Evolutionary conservation across 805 yeast species (phyloP), one percentile per base, ranked within the genome.

Genomic region (Suhomyces sp.): DNA sequence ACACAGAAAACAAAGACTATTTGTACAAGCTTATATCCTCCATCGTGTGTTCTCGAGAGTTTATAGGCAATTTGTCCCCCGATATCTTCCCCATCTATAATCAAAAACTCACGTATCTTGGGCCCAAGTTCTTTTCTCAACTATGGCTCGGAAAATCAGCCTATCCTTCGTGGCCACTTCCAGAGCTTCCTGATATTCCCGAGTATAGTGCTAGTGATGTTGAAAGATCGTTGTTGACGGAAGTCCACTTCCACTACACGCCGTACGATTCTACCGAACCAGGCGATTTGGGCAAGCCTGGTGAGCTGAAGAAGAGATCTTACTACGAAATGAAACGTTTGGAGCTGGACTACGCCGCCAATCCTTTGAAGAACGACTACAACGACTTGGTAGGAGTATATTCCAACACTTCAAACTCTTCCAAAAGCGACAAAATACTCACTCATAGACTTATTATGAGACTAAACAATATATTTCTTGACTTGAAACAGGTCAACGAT

Each of bases 41-140:
- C 0, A 78, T 87, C 17, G 96, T 91, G 3, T 89, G 91, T 27
- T 68, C 90, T 48, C 73, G 97, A 60, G 96, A 87, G 57, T 78
- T 85, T 53, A 90, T 87, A 12, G 98, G 98, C 6, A 80, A 80
- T 46, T 66, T 93, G 43, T 94, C 97, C 2, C 86, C 90, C 0
- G 94, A 85, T 60, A 66, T 90, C 46, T 77, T 87, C 63, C 92
- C 94, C 13, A 81, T 88, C 19, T 89, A 86, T 65, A 75, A 82
- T 39, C 85, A 84, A 57, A 80, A 85, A 52, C 74, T 91, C 56
- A 74, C 76, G 6, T 87, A 82, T 60, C 72, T 92, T 48, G 69
- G 75, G 1, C 78, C 77, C 37, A 66, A 63, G 31, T 90, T 92
- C 84, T 72, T 89, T 31, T 75, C 75, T 40, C 69, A 79, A 13